Percentiles rank a stretch among this genome's conserved stretches.
Evolutionary conservation across 345 rosid species (phyloP).

Genomic region (Salix purpurea): DNA sequence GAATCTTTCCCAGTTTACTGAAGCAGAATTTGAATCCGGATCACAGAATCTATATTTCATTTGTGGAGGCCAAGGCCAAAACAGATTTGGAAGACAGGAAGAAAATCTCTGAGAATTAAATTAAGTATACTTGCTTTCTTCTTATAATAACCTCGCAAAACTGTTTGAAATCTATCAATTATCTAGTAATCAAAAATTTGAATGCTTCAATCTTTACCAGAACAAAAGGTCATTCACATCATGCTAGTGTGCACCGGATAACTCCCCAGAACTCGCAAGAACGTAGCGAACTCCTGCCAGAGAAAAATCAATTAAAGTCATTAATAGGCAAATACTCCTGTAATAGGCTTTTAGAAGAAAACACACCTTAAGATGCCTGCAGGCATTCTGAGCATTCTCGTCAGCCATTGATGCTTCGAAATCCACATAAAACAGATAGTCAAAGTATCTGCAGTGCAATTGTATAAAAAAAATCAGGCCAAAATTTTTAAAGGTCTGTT

Average conservation of each 20-base stretch:
- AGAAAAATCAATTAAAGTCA: conserved; percentile 1
- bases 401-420: conserved; percentile 98
- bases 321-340: not conserved
- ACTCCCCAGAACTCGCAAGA: conserved; percentile 92
- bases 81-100: not conserved
- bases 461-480: not conserved
- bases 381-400: conserved; percentile 82
- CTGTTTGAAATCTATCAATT: not conserved
- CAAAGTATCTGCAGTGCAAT: conserved; percentile 57
- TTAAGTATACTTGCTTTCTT: too few relatives aligned
- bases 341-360: not conserved
- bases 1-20: not conserved
- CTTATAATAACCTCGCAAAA: not conserved
- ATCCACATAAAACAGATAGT: conserved; percentile 91
- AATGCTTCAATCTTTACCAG: conserved; percentile 1
- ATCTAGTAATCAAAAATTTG: not conserved
- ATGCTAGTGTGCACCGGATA: conserved; percentile 83
- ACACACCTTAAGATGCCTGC: conserved; percentile 70
- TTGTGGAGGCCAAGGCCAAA: not conserved
- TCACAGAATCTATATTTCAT: too few relatives aligned
- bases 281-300: conserved; percentile 87
- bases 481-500: not conserved
- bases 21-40: not conserved
- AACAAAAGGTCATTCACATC: conserved; percentile 34
- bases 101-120: not conserved